Conservation (phyloP, 202 grass and related monocot genomes). For the Digitaria exilis region DNA sequence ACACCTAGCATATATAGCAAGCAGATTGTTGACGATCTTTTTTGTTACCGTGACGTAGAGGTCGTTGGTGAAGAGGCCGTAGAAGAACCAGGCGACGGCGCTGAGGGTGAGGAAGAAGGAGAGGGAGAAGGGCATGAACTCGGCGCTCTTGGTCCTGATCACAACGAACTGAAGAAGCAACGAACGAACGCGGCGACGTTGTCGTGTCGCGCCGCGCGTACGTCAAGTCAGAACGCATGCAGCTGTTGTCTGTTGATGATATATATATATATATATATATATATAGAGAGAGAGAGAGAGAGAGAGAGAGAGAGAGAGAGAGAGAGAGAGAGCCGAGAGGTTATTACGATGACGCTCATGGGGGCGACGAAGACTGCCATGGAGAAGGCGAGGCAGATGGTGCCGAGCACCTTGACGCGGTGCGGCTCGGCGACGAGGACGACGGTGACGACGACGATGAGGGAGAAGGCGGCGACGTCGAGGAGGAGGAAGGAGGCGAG, state of each 20-base stretch:
- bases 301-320: too few species aligned
- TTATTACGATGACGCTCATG: slow-evolving; percentile 89
- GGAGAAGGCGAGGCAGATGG: slow-evolving; percentile 86
- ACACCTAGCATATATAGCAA: too few species aligned
- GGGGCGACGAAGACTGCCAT: slow-evolving; percentile 89
- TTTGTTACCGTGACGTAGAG: slow-evolving; percentile 70
- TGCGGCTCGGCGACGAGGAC: slow-evolving; percentile 42
- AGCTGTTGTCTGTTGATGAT: too few species aligned
- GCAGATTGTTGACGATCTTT: background rate
- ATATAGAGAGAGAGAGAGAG: too few species aligned
- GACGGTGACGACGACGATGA: slow-evolving; percentile 59
- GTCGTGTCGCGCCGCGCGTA: too few species aligned
- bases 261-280: too few species aligned
- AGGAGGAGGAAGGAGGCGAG: slow-evolving; percentile 61
- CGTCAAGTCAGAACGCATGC: background rate
- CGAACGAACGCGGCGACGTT: too few species aligned
- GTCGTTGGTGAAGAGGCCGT: slow-evolving; percentile 82
- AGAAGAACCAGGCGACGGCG: slow-evolving; percentile 82
- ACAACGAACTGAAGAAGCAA: slow-evolving; percentile 59
- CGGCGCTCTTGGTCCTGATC: slow-evolving; percentile 85
- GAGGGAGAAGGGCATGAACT: slow-evolving; percentile 91
- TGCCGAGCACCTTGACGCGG: slow-evolving; percentile 72
- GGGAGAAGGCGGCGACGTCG: slow-evolving; percentile 63
- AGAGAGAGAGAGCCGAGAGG: too few species aligned
- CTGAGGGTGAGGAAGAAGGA: slow-evolving; percentile 92